phyloP scores from a whole-genome alignment of 2,329 filamentous ascomycete genomes.

The Emergomyces pasteurianus region DNA sequence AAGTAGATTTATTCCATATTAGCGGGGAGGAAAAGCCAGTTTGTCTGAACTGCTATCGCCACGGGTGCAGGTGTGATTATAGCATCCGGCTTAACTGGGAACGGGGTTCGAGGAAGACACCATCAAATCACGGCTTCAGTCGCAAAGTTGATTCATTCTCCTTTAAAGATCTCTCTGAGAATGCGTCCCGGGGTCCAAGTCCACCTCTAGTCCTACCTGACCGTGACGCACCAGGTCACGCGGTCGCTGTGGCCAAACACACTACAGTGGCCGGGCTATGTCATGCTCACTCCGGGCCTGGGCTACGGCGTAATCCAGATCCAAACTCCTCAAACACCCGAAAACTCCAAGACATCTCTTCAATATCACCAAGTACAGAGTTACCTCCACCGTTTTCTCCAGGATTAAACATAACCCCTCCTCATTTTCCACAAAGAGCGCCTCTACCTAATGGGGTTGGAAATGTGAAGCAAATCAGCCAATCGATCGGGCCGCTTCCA shows the following conservation, averaged over 20 bases:
- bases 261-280: background rate
- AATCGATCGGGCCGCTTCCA: too few species aligned
- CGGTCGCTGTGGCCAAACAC: background rate
- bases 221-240: background rate
- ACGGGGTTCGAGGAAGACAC: slow-evolving; percentile 38
- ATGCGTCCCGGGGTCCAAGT: background rate
- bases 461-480: too few species aligned
- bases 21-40: slow-evolving; percentile 62
- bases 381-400: background rate
- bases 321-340: background rate
- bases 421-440: background rate
- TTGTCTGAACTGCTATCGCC: slow-evolving; percentile 61
- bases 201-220: background rate
- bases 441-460: background rate
- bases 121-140: background rate
- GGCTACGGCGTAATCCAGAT: background rate
- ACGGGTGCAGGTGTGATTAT: slow-evolving; percentile 66
- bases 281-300: background rate
- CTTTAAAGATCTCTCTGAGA: background rate
- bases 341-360: background rate
- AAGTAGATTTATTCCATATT: slow-evolving; percentile 3
- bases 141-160: background rate
- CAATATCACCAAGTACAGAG: background rate
- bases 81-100: slow-evolving; percentile 73
- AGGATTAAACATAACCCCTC: background rate